These are phyloP conservation scores for Eucalyptus brandiana DNA, from an alignment of 345 rosid genomes.

Conservation along the genomic window DNA sequence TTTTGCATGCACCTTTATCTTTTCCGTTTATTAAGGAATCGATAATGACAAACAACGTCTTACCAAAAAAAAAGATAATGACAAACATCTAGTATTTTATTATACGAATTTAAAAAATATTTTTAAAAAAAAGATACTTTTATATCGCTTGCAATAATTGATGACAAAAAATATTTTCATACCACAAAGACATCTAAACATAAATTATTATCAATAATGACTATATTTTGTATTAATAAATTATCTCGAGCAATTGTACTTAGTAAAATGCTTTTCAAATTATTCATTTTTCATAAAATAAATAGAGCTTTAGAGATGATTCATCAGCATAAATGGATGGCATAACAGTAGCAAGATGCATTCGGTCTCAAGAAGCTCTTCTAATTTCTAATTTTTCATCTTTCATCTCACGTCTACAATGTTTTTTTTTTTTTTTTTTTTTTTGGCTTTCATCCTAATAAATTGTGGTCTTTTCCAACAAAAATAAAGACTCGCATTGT, in stretches of 20 bases:
- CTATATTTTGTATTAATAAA: too few species aligned
- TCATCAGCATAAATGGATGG: neutral
- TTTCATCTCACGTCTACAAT: neutral
- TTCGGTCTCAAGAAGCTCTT: neutral
- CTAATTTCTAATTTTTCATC: neutral
- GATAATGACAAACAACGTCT: neutral
- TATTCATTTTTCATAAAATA: too few species aligned
- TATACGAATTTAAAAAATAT: too few species aligned
- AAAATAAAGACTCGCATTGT: neutral
- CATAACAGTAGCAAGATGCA: neutral
- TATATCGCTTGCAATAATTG: accelerated
- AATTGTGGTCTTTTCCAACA: neutral
- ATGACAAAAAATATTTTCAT: too few species aligned
- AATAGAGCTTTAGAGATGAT: accelerated
- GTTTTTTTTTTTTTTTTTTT: neutral
- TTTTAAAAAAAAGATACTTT: too few species aligned
- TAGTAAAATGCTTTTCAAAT: too few species aligned
- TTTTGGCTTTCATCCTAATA: neutral
- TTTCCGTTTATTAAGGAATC: neutral
- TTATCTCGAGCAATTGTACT: accelerated
- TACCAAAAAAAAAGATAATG: too few species aligned
- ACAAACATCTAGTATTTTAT: neutral
- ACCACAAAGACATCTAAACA: accelerated
- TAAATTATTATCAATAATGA: accelerated
- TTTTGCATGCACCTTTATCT: neutral